phyloP scores from a whole-genome alignment of 2,329 filamentous ascomycete genomes.

The Fusarium pseudocircinatum region DNA sequence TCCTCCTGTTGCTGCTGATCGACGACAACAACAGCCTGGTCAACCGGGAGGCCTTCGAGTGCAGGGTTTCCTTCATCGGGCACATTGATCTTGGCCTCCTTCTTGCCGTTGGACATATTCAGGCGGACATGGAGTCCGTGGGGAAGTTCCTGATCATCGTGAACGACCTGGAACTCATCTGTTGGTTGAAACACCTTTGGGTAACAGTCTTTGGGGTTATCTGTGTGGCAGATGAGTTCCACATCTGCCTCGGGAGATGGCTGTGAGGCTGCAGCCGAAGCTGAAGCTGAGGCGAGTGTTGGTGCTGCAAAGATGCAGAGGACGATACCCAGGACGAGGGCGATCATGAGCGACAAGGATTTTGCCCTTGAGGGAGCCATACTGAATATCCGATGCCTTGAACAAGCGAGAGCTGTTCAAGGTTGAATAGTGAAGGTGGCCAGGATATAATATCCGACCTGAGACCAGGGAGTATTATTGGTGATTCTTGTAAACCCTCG shows the following conservation, averaged over 20 bases:
- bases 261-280: slow-evolving; percentile 43
- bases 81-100: slow-evolving; percentile 73
- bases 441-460: background rate
- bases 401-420: background rate
- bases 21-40: slow-evolving; percentile 64
- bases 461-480: slow-evolving; percentile 8
- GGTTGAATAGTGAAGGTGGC: background rate
- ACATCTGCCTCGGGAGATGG: slow-evolving; percentile 51
- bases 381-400: background rate
- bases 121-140: slow-evolving; percentile 72
- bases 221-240: slow-evolving; percentile 73
- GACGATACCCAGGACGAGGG: slow-evolving; percentile 43
- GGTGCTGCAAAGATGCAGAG: slow-evolving; percentile 42
- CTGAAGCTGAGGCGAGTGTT: slow-evolving; percentile 43
- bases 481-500: background rate
- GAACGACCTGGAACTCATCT: slow-evolving; percentile 70
- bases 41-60: slow-evolving; percentile 61
- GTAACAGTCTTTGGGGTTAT: slow-evolving; percentile 70
- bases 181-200: slow-evolving; percentile 71
- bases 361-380: slow-evolving; percentile 42
- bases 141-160: slow-evolving; percentile 72
- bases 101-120: slow-evolving; percentile 70
- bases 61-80: slow-evolving; percentile 60
- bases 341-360: slow-evolving; percentile 29
- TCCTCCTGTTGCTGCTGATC: slow-evolving; percentile 55